phyloP scores from a whole-genome alignment of 2,329 filamentous ascomycete species.

The Microcyclosporella mali region DNA sequence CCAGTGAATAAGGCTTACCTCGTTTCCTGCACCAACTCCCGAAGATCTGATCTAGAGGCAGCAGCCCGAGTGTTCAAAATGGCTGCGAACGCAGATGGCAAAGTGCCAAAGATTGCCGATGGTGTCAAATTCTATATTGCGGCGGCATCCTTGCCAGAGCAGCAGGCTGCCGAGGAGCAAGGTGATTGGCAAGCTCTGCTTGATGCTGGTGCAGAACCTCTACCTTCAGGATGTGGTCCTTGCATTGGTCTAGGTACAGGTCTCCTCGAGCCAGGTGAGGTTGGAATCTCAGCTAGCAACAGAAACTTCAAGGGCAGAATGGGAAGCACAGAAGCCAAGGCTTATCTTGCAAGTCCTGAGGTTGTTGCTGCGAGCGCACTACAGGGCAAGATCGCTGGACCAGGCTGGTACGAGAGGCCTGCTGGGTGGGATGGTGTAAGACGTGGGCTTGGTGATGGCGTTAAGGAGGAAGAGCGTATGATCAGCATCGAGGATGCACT shows the following conservation, averaged over 20 bases:
- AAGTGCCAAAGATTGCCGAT: slow-evolving; percentile 62
- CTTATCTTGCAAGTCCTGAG: slow-evolving; percentile 83
- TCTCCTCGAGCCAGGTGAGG: slow-evolving; percentile 75
- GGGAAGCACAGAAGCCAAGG: slow-evolving; percentile 71
- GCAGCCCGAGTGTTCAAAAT: slow-evolving; percentile 82
- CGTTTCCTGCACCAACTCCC: slow-evolving; percentile 82
- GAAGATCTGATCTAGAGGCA: slow-evolving; percentile 71
- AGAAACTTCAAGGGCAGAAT: slow-evolving; percentile 89
- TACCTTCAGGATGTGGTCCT: slow-evolving; percentile 70
- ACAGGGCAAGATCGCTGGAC: slow-evolving; percentile 63
- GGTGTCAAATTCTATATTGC: slow-evolving; percentile 85
- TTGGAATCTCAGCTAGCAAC: slow-evolving; percentile 77
- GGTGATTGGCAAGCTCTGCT: slow-evolving; percentile 82
- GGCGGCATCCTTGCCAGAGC: slow-evolving; percentile 73
- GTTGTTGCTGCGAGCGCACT: slow-evolving; percentile 87
- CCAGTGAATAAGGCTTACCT: slow-evolving; percentile 78
- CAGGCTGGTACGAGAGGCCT: slow-evolving; percentile 70
- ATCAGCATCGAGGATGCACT: slow-evolving; percentile 63
- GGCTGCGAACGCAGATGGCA: slow-evolving; percentile 57
- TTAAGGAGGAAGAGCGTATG: slow-evolving; percentile 57
- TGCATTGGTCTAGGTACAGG: slow-evolving; percentile 83
- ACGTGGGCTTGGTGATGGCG: slow-evolving; percentile 65
- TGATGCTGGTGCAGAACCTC: slow-evolving; percentile 66
- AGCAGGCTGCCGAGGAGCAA: slow-evolving; percentile 66
- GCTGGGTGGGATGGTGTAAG: slow-evolving; percentile 61